These are phyloP conservation scores for Wickerhamomyces canadensis DNA, from an alignment of 805 yeast genomes.

Conservation along the genomic window DNA sequence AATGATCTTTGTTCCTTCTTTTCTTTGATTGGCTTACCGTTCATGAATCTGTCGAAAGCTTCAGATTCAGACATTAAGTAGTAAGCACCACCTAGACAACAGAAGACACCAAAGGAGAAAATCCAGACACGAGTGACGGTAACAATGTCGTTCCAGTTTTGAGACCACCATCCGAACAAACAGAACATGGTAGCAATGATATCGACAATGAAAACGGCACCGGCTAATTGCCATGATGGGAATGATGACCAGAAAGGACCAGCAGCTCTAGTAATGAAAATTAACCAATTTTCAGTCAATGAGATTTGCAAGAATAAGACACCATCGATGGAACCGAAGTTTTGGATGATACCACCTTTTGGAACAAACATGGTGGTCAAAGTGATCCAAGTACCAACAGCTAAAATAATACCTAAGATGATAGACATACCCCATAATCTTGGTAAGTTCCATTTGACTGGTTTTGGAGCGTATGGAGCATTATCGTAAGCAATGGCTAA, in stretches of 20 bases:
- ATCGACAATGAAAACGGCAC: conserved; percentile 89
- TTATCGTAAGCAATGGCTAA: conserved; percentile 96
- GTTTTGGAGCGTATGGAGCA: conserved; percentile 89
- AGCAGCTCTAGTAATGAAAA: conserved; percentile 92
- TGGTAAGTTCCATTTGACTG: conserved; percentile 96
- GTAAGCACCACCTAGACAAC: conserved; percentile 94
- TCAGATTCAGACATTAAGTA: conserved; percentile 83
- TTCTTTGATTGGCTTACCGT: conserved; percentile 67
- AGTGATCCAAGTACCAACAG: conserved; percentile 91
- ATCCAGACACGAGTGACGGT: conserved; percentile 92
- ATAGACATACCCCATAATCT: conserved; percentile 97
- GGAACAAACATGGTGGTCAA: conserved; percentile 88
- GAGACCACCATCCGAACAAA: conserved; percentile 96
- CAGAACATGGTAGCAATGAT: conserved; percentile 88
- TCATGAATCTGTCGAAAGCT: conserved; percentile 76
- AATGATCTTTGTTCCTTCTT: conserved; percentile 56
- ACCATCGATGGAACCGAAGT: conserved; percentile 93
- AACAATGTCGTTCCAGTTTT: conserved; percentile 94
- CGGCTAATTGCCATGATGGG: conserved; percentile 95
- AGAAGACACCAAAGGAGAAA: conserved; percentile 96
- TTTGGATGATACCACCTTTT: conserved; percentile 92
- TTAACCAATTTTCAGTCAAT: conserved; percentile 95
- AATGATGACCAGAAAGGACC: conserved; percentile 98
- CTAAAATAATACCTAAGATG: conserved; percentile 78
- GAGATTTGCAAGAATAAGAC: conserved; percentile 90